Conservation (phyloP, 495 filamentous ascomycete species). For the Pseudevernia furfuracea region DNA sequence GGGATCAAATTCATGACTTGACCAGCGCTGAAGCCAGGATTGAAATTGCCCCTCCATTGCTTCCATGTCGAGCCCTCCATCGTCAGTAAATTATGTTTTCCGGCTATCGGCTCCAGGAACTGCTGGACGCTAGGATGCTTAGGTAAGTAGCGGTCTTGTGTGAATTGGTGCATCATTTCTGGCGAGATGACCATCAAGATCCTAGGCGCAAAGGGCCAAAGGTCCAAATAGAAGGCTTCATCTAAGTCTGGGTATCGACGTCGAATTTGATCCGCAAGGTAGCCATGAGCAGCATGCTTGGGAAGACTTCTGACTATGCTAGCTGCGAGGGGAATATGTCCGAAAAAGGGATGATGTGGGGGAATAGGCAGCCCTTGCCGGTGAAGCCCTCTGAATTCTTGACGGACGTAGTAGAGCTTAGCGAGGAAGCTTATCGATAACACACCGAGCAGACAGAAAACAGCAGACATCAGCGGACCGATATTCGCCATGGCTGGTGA, state of each 20-base stretch:
- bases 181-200: background rate
- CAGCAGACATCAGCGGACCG: background rate
- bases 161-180: background rate
- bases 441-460: background rate
- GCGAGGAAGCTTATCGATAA: background rate
- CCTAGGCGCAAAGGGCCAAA: background rate
- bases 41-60: constrained; percentile 30
- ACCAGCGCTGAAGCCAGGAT: constrained; percentile 29
- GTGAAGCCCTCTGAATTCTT: background rate
- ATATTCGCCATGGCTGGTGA: background rate
- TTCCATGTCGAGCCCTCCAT: constrained; percentile 30
- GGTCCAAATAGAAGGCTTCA: background rate
- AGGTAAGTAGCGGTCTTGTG: background rate
- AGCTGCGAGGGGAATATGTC: no score
- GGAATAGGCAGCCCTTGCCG: background rate
- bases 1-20: constrained; percentile 29
- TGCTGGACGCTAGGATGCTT: background rate
- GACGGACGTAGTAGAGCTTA: background rate
- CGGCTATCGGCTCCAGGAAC: background rate
- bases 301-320: no score
- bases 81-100: constrained; percentile 21
- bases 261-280: background rate
- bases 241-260: background rate
- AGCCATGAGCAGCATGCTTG: no score
- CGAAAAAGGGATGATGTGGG: no score